Evolutionary conservation across 1,284 basidiomycete genomes (phyloP).

Genomic region (Puccinia polysora): DNA sequence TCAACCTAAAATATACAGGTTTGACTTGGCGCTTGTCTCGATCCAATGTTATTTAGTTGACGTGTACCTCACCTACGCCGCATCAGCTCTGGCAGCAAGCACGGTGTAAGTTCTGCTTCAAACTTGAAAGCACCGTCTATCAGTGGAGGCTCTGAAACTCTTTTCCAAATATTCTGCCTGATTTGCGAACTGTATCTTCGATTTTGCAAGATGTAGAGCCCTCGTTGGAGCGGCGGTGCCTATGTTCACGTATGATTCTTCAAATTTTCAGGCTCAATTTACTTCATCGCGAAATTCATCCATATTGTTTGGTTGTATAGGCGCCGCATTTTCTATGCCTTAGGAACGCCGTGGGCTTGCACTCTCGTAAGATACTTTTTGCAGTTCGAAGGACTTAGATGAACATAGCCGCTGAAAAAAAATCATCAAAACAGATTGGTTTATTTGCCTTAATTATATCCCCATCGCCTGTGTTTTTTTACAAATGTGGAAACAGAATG

Average conservation of each 20-base stretch:
- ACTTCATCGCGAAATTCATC: constrained; percentile 54
- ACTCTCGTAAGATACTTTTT: too few species aligned
- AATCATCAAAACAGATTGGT: too few species aligned
- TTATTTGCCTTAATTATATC: too few species aligned
- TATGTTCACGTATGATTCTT: constrained; percentile 58
- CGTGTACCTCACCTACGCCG: constrained; percentile 63
- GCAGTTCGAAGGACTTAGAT: too few species aligned
- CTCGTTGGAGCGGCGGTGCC: constrained; percentile 62
- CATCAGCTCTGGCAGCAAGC: constrained; percentile 68
- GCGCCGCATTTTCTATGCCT: constrained; percentile 40
- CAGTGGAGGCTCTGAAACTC: not conserved
- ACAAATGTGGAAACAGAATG: too few species aligned
- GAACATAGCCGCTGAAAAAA: too few species aligned
- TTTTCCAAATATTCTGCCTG: too few species aligned
- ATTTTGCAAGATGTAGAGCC: constrained; percentile 16
- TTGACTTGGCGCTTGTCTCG: constrained; percentile 63
- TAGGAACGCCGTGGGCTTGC: constrained; percentile 61
- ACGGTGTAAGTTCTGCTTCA: constrained; percentile 55
- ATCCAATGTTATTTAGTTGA: constrained; percentile 58
- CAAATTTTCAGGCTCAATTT: constrained; percentile 58
- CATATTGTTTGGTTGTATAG: not conserved
- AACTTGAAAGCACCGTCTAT: not conserved
- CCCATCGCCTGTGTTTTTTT: too few species aligned
- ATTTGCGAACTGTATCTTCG: too few species aligned
- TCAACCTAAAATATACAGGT: constrained; percentile 50